These are phyloP conservation scores for Starmerella ratchasimensis DNA, from an alignment of 805 yeast species.

Conservation along the genomic window DNA sequence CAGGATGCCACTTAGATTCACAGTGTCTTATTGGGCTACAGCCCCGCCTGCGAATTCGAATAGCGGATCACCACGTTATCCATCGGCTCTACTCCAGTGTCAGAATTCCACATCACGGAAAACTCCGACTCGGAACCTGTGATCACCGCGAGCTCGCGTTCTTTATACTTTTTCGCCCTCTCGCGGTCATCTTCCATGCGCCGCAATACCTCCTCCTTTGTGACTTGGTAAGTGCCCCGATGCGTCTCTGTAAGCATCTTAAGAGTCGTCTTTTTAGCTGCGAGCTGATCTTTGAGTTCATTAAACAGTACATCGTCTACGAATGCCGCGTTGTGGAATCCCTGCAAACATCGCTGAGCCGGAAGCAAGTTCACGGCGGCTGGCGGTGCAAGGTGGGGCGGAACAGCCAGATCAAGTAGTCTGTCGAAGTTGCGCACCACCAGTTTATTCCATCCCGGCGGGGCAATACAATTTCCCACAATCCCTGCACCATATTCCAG, in stretches of 20 bases:
- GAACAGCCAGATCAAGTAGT: constrained; percentile 18
- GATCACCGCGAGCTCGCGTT: constrained; percentile 56
- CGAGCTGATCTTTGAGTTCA: constrained; percentile 1
- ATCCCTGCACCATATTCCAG: constrained; percentile 41
- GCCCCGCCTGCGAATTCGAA: constrained; percentile 2
- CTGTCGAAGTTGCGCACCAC: constrained; percentile 9
- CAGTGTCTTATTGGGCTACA: too few relatives aligned
- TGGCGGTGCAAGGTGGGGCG: constrained; percentile 19
- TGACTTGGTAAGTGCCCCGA: constrained; percentile 13
- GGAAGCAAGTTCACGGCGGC: constrained; percentile 20
- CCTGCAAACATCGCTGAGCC: constrained; percentile 12
- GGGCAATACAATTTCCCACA: constrained; percentile 8
- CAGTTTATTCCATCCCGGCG: constrained; percentile 5
- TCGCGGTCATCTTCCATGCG: constrained; percentile 92
- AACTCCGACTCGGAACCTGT: constrained; percentile 38
- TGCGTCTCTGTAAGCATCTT: background rate
- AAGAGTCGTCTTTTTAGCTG: constrained; percentile 4
- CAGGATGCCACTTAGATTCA: too few relatives aligned
- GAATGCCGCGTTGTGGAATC: constrained; percentile 4
- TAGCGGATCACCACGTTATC: background rate
- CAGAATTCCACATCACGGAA: constrained; percentile 32
- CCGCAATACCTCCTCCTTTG: constrained; percentile 44
- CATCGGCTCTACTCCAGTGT: background rate
- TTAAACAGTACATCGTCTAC: constrained; percentile 2
- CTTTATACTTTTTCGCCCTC: constrained; percentile 67